Conservation (phyloP, 345 rosid genomes). For the Camelina sativa region DNA sequence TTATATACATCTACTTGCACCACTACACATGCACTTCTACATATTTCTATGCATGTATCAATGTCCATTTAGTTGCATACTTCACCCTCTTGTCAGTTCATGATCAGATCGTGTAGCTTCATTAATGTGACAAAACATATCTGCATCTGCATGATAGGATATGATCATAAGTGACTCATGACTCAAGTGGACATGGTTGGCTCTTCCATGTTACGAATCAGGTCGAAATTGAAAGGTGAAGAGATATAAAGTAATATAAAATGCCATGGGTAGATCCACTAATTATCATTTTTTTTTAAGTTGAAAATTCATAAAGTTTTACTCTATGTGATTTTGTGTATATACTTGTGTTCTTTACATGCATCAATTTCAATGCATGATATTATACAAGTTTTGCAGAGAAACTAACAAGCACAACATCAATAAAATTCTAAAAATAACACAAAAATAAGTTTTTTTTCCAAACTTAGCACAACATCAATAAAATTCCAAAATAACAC, state of each 20-base stretch:
- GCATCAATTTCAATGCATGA: conserved; percentile 9
- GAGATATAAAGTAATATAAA: background rate
- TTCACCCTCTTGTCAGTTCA: conserved; percentile 34
- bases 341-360: conserved; percentile 20
- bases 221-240: background rate
- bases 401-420: background rate
- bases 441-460: no score
- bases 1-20: conserved; percentile 34
- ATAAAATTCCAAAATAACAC: no score
- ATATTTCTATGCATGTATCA: conserved; percentile 23
- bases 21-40: conserved; percentile 37
- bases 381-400: background rate
- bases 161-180: conserved; percentile 26
- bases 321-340: background rate
- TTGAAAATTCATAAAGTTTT: background rate
- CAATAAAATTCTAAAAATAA: no score
- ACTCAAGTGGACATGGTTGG: conserved; percentile 29
- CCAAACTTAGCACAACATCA: no score
- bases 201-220: background rate
- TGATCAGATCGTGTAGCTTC: conserved; percentile 31
- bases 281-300: background rate
- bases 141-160: conserved; percentile 32
- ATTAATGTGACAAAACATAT: conserved; percentile 27
- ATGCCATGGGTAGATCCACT: background rate
- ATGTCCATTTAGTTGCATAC: conserved; percentile 24